A percentile compares a stretch with the other conserved stretches of the same genome.
phyloP scores from a whole-genome alignment of 257 asterid species.

The Fraxinus cuspidata region DNA sequence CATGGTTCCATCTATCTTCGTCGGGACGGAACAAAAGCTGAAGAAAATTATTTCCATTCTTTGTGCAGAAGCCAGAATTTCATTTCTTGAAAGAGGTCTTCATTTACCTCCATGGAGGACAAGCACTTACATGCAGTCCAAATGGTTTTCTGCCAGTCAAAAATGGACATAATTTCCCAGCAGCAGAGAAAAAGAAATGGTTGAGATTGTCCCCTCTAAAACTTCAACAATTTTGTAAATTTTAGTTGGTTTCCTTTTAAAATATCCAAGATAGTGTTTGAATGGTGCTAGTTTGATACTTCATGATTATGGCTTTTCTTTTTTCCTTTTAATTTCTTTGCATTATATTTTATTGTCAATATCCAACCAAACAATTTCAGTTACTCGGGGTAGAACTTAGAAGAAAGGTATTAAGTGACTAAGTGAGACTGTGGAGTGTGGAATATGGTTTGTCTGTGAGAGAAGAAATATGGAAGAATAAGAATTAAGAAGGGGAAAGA shows the following conservation, averaged over 20 bases:
- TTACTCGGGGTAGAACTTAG: no score
- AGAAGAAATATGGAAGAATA: no score
- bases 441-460: no score
- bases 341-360: no score
- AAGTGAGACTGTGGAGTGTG: no score
- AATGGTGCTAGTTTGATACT: no score
- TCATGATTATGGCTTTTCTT: no score
- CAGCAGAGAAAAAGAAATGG: not conserved
- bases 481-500: no score
- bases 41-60: conserved; percentile 26
- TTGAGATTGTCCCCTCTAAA: no score
- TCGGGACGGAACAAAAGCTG: conserved; percentile 27
- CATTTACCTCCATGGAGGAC: conserved; percentile 38
- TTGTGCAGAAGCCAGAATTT: conserved; percentile 29
- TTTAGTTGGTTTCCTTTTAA: not conserved
- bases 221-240: not conserved
- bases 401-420: no score
- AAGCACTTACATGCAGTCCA: conserved; percentile 27
- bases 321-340: no score
- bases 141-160: conserved; percentile 22
- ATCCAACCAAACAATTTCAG: no score
- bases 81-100: conserved; percentile 32
- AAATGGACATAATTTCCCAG: not conserved
- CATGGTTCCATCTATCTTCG: conserved; percentile 25
- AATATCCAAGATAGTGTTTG: not conserved